Evolutionary conservation across 345 rosid genomes (phyloP).

Genomic region (Lenwebbia sp.): DNA sequence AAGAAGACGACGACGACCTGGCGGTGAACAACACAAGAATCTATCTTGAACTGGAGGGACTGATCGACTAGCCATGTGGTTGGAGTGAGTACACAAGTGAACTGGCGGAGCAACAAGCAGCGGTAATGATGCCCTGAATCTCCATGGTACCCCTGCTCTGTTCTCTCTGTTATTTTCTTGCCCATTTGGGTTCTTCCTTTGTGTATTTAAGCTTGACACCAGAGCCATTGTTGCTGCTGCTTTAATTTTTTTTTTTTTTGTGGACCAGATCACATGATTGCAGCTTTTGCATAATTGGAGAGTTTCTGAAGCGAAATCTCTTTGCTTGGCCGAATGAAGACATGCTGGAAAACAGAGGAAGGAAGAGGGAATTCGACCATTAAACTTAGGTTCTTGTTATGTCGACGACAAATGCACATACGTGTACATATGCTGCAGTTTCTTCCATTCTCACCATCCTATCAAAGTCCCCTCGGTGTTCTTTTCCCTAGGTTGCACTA

Average conservation of each 20-base stretch:
- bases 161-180: not conserved
- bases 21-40: conserved; percentile 11
- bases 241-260: not conserved
- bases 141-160: not conserved
- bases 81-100: conserved; percentile 13
- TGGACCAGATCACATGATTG: not conserved
- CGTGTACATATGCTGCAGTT: not conserved
- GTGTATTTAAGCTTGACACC: not conserved
- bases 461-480: not conserved
- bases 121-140: conserved; percentile 1
- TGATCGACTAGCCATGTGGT: conserved; percentile 18
- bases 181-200: not conserved
- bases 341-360: not conserved
- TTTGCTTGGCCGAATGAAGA: not conserved
- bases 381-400: not conserved
- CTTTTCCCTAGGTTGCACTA: not conserved
- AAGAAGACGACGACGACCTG: not conserved
- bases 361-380: not conserved
- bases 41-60: conserved; percentile 26
- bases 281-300: not conserved
- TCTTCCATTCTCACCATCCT: not conserved
- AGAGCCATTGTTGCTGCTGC: not conserved
- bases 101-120: conserved; percentile 16
- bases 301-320: not conserved
- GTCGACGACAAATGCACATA: not conserved